Evolutionary conservation across 257 asterid species (phyloP), one percentile per base, ranked within the genome.

Genomic region (Scutellaria galericulata): DNA sequence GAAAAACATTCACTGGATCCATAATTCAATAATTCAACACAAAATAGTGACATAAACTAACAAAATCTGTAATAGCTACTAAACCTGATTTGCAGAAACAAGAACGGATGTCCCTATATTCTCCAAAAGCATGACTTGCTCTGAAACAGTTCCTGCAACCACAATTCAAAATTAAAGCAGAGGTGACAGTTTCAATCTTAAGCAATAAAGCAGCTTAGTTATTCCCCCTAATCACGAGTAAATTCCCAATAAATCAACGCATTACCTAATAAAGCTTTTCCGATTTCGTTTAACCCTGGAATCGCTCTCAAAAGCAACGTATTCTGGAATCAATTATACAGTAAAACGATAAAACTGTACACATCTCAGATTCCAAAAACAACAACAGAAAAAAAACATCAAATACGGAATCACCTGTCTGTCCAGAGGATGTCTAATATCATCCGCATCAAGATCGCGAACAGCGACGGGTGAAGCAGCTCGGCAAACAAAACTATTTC

Each of bases 51-150:
- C 6, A 15, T 37, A 65, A 9, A 52, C 65, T 45, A 46, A 24
- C 13, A 3, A 65, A 11, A 12, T 31, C 7, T 15, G 5, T 24
- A 9, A 31, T 31, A 24, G 50, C 3, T 58, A 27, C 61, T 22
- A 27, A 39, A 90, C 98, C 96, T 93, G 98, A 58, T 88, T 87
- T 71, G 84, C 75, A 1, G 94, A 88, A 52, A 91, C 97, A 69
- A 91, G 96, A 85, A 93, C 81, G 14, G 98, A 93, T 35, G 98
- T 91, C 66, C 91, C 98, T 64, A 93, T 93, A 82, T 93, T 93
- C 91, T 93, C 98, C 81, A 93, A 85, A 84, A 93, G 91, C 98
- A 93, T 89, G 73, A 93, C 93, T 80, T 93, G 98, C 85, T 91
- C 98, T 8, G 96, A 60, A 35, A 89, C 91, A 74, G 89, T 77